Conservation (phyloP, 176 grass and related monocot species). For the Cenchrus americanus region DNA sequence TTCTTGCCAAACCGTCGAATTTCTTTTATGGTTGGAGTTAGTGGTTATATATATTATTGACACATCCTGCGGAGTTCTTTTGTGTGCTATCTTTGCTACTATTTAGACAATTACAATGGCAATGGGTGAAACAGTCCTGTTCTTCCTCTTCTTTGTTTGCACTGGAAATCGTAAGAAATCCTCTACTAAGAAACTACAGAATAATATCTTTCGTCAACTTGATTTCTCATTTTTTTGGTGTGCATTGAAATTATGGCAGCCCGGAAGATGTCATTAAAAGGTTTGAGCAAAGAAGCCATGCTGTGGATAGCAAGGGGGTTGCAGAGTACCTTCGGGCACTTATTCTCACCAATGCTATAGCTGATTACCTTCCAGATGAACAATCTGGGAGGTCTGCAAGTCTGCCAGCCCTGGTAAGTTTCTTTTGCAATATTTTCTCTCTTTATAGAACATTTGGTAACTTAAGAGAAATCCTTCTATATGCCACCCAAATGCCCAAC, state of each 20-base stretch:
- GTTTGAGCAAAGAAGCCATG: constrained; percentile 92
- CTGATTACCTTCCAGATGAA: constrained; percentile 92
- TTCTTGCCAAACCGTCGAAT: neutral
- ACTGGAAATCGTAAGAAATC: neutral
- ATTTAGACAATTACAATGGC: neutral
- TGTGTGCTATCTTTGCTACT: constrained; percentile 14
- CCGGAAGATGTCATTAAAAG: constrained; percentile 87
- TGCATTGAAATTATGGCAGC: constrained; percentile 56
- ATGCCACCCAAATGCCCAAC: constrained; percentile 1
- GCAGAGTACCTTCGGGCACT: constrained; percentile 96
- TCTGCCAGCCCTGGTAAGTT: constrained; percentile 82
- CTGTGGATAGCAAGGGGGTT: constrained; percentile 85
- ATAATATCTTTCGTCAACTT: constrained; percentile 25
- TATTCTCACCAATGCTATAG: constrained; percentile 80
- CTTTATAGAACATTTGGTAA: neutral
- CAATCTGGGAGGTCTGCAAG: constrained; percentile 77
- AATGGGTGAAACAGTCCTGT: neutral
- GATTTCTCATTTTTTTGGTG: constrained; percentile 6
- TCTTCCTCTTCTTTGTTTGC: constrained; percentile 5
- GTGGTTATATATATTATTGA: neutral
- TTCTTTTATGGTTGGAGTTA: constrained; percentile 7
- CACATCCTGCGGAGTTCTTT: constrained; percentile 11
- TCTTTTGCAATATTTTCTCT: constrained; percentile 13
- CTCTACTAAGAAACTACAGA: constrained; percentile 11
- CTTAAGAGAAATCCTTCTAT: neutral